Evolutionary conservation across 345 rosid species (phyloP), one percentile per base, ranked within the genome.

Genomic region (Hirschfeldia incana): DNA sequence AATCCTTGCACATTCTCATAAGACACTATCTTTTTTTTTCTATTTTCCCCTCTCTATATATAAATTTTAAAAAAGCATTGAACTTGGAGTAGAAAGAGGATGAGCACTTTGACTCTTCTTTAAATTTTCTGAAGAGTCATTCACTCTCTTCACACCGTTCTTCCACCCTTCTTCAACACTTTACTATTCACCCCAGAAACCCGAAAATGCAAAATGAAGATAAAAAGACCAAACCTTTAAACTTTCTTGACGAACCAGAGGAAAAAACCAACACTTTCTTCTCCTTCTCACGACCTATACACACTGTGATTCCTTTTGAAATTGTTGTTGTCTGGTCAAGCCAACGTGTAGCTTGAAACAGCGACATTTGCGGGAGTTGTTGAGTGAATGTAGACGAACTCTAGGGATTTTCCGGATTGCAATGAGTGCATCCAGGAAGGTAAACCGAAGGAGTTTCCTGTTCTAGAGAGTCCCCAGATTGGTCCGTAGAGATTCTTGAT

Each of bases 401-500:
- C 96, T 3, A 95, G 82, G 44, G 94, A 89, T 72, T 91, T 89
- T 17, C 97, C 97, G 0, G 97, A 81, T 12, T 89, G 84, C 44
- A 95, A 78, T 12, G 89, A 83, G 67, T 77, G 84, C 57, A 95
- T 79, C 99, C 98, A 95, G 15, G 89, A 78, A 2, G 98, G 99
- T 53, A 93, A 87, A 57, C 83, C 83, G 28, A 89, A 95, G 5
- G 87, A 88, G 73, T 83, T 78, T 32, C 88, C 91, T 2, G 80
- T 46, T 73, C 87, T 87, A 0, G 81, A 80, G 53, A 95, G 85
- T 75, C 99, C 99, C 99, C 99, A 95, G 10, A 95, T 36, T 4
- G 99, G 98, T 80, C 98, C 99, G 42, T 92, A 93, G 62, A 93
- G 97, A 78, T 90, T 88, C 49, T 90, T 82, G 53, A 95, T 87